Percentiles rank a stretch among this genome's conserved stretches.
These are phyloP conservation scores for Penstemon barbatus DNA, from an alignment of 257 asterid genomes.

Conservation along the genomic window DNA sequence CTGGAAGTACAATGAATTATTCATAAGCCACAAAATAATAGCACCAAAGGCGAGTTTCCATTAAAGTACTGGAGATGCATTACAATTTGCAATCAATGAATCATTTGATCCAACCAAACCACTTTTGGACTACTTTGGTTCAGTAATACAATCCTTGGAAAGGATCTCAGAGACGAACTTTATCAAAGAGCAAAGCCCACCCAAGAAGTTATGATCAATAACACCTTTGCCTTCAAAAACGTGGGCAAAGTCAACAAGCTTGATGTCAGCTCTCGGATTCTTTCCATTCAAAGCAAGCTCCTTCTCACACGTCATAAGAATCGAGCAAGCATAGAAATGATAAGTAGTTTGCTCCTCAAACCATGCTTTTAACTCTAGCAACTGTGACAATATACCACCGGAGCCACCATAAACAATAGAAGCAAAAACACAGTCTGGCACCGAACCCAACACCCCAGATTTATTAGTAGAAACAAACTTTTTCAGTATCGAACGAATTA, in stretches of 20 bases:
- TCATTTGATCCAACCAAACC: constrained; percentile 30
- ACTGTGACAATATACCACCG: constrained; percentile 68
- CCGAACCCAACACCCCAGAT: constrained; percentile 27
- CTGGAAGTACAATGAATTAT: background rate
- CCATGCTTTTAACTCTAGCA: constrained; percentile 85
- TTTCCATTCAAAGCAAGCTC: constrained; percentile 49
- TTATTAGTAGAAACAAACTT: constrained; percentile 66
- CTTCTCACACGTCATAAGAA: constrained; percentile 73
- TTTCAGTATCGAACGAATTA: constrained; percentile 49
- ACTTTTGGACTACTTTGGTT: constrained; percentile 33
- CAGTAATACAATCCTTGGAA: constrained; percentile 38
- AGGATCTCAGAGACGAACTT: constrained; percentile 55
- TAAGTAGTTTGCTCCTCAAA: constrained; percentile 81
- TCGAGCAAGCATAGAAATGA: constrained; percentile 75
- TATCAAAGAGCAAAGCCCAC: too few relatives aligned
- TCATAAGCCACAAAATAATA: background rate
- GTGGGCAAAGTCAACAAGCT: constrained; percentile 85
- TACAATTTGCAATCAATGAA: background rate
- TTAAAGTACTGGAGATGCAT: background rate
- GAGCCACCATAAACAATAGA: constrained; percentile 81
- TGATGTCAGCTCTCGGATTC: constrained; percentile 60
- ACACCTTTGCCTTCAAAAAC: constrained; percentile 69
- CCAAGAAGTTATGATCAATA: constrained; percentile 69
- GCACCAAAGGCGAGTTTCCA: background rate
- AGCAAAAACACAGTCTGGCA: constrained; percentile 80